Evolutionary conservation across 2,329 filamentous ascomycete genomes (phyloP).

Genomic region (Diaporthe sp.): DNA sequence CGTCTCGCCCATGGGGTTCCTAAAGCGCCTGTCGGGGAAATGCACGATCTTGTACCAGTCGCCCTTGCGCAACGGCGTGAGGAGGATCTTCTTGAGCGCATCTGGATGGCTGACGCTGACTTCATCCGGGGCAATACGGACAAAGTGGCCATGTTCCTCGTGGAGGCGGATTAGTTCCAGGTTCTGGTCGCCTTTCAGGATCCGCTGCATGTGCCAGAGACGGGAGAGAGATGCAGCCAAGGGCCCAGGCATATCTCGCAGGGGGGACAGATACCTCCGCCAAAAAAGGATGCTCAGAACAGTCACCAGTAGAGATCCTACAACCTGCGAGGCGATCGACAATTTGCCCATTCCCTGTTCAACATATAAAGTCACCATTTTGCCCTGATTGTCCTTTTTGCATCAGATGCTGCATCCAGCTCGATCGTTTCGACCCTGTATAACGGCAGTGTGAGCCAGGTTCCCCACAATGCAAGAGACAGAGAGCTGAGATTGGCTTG

Average conservation of each 20-base stretch:
- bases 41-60: constrained; percentile 30
- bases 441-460: background rate
- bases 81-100: constrained; percentile 2
- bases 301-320: background rate
- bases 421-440: background rate
- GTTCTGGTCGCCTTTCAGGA: constrained; percentile 21
- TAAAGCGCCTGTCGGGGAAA: constrained; percentile 47
- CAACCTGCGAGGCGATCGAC: background rate
- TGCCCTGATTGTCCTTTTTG: background rate
- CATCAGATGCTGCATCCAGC: background rate
- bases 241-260: background rate
- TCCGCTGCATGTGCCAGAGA: constrained; percentile 23
- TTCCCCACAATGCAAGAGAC: background rate
- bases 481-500: background rate
- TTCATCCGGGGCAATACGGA: constrained; percentile 25
- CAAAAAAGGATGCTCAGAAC: constrained; percentile 1
- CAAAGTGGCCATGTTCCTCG: constrained; percentile 20
- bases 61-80: constrained; percentile 18
- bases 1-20: constrained; percentile 54
- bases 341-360: background rate
- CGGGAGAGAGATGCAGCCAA: constrained; percentile 21
- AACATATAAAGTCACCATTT: background rate
- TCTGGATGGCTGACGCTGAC: constrained; percentile 32
- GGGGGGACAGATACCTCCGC: constrained; percentile 5
- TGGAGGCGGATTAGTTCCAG: constrained; percentile 5